phyloP scores from a whole-genome alignment of 805 yeast genomes.

The Hanseniaspora meyeri region DNA sequence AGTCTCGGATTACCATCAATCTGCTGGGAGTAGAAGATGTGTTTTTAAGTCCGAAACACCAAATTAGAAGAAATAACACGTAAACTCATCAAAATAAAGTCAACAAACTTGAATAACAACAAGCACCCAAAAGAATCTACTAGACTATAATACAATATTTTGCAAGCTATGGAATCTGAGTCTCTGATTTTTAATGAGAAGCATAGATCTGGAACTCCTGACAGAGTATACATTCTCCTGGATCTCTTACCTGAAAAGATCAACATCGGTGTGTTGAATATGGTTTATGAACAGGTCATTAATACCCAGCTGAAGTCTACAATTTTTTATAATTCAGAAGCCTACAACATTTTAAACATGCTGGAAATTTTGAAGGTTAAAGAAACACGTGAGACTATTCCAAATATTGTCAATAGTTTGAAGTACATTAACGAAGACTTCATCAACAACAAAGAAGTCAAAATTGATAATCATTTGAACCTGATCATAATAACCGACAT shows the following conservation, averaged over 20 bases:
- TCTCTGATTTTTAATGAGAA: not conserved
- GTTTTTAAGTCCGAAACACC: not conserved
- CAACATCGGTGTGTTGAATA: not conserved
- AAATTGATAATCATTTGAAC: not conserved
- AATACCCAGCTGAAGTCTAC: not conserved
- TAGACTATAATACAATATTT: too few species aligned
- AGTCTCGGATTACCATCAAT: not conserved
- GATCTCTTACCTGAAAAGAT: not conserved
- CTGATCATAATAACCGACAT: not conserved
- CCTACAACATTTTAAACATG: not conserved
- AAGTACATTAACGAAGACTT: not conserved
- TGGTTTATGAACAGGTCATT: not conserved
- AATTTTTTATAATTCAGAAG: not conserved
- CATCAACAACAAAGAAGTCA: not conserved
- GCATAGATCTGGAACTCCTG: not conserved
- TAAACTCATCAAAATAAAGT: too few species aligned
- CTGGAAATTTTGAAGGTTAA: not conserved
- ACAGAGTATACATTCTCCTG: not conserved
- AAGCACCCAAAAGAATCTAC: not conserved
- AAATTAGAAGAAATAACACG: not conserved
- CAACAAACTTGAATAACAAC: too few species aligned
- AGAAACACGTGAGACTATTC: not conserved
- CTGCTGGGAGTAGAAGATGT: too few species aligned
- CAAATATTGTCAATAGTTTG: not conserved
- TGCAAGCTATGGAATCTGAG: not conserved